Evolutionary conservation across 176 grass and related monocot genomes (phyloP).

Genomic region (Aechmea fasciata): DNA sequence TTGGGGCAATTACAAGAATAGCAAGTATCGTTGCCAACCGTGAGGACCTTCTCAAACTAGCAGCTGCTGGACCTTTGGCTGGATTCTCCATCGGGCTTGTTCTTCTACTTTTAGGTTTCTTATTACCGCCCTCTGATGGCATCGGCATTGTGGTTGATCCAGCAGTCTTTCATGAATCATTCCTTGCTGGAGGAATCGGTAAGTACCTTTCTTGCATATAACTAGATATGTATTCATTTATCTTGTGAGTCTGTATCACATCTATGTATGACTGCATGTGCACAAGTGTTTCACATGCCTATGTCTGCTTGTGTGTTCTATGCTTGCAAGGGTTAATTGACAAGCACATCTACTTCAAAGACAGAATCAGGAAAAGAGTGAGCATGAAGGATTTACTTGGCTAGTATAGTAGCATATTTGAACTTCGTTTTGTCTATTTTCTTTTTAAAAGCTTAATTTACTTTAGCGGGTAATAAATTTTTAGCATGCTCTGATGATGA

Average conservation of each 20-base stretch:
- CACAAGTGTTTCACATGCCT: background rate
- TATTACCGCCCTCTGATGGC: slow-evolving; percentile 70
- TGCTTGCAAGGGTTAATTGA: background rate
- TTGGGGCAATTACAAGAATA: slow-evolving; percentile 90
- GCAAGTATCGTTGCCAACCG: slow-evolving; percentile 76
- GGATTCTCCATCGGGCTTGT: slow-evolving; percentile 64
- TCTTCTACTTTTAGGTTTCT: slow-evolving; percentile 79
- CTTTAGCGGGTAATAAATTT: too few species aligned
- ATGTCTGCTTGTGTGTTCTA: background rate
- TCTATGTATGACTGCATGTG: background rate
- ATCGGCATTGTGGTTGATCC: slow-evolving; percentile 71
- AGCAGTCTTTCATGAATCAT: slow-evolving; percentile 78
- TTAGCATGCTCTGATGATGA: too few species aligned
- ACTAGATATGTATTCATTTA: background rate
- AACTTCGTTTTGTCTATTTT: too few species aligned
- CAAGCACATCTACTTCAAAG: too few species aligned
- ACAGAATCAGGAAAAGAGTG: too few species aligned
- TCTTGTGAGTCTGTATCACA: background rate
- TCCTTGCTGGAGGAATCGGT: slow-evolving; percentile 92
- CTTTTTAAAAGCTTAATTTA: too few species aligned
- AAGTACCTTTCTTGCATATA: slow-evolving; percentile 8
- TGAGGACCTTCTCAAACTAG: slow-evolving; percentile 70
- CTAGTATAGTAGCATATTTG: too few species aligned
- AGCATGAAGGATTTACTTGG: too few species aligned
- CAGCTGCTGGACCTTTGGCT: slow-evolving; percentile 75